Percentiles rank a stretch among this genome's conserved stretches.
Conservation (phyloP, 1,139 yeast species). For the Saccharomyces hybrid region DNA sequence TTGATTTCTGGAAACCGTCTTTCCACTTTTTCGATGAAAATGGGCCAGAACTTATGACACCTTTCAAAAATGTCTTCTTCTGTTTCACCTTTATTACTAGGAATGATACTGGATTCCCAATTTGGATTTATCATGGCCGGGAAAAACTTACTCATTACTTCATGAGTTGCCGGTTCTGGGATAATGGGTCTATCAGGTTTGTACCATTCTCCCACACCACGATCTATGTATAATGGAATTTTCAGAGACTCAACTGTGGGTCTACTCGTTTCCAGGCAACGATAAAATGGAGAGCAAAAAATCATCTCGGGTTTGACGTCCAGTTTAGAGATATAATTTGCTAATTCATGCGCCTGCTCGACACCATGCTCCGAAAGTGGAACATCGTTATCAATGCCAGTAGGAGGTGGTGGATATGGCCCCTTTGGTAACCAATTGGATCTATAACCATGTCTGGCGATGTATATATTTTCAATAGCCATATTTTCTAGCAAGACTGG, state of each 20-base stretch:
- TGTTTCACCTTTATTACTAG: constrained; percentile 58
- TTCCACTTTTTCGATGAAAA: constrained; percentile 47
- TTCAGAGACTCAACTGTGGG: constrained; percentile 53
- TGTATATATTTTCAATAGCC: constrained; percentile 33
- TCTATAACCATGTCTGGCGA: constrained; percentile 61
- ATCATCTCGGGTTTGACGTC: constrained; percentile 52
- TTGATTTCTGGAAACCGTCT: constrained; percentile 46
- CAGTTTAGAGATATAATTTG: constrained; percentile 38
- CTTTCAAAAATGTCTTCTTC: constrained; percentile 53
- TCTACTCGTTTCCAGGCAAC: constrained; percentile 77
- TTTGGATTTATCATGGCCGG: constrained; percentile 38
- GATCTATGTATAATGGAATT: constrained; percentile 51
- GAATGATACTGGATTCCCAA: constrained; percentile 44
- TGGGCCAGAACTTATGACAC: constrained; percentile 41
- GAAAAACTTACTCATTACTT: constrained; percentile 43
- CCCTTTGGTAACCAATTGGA: constrained; percentile 68
- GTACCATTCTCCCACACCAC: constrained; percentile 70
- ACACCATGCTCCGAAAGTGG: constrained; percentile 71
- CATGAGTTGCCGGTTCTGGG: constrained; percentile 53
- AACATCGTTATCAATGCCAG: constrained; percentile 76
- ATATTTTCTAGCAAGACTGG: constrained; percentile 2
- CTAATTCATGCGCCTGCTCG: constrained; percentile 69
- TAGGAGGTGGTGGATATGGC: constrained; percentile 67
- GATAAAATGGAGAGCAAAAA: constrained; percentile 73
- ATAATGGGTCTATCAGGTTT: constrained; percentile 44